phyloP scores from a whole-genome alignment of 2,329 filamentous ascomycete species.

The Nannizzia gypsea region DNA sequence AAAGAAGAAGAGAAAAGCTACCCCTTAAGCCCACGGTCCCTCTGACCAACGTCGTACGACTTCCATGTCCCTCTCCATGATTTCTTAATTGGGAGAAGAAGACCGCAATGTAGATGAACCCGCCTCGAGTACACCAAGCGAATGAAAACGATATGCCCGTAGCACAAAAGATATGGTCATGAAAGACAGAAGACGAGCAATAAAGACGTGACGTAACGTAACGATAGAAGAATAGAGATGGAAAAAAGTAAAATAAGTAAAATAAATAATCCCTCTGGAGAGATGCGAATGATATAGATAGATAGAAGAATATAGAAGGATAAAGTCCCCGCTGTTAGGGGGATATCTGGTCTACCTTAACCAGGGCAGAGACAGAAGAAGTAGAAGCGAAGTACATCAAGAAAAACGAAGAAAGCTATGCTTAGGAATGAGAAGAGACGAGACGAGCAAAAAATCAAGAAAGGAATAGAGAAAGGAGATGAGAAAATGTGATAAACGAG shows the following conservation, averaged over 20 bases:
- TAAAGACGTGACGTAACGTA: too few species aligned
- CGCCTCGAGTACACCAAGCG: not conserved
- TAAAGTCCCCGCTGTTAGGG: not conserved
- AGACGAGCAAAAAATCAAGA: not conserved
- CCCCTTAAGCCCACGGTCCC: not conserved
- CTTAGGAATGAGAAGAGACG: not conserved
- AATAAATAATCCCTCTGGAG: not conserved
- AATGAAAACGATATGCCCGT: not conserved
- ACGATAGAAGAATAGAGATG: not conserved
- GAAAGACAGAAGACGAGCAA: too few species aligned
- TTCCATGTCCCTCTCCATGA: not conserved
- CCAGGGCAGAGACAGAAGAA: not conserved
- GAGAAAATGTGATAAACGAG: not conserved
- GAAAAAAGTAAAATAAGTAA: not conserved
- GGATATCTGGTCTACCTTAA: not conserved
- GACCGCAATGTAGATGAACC: not conserved
- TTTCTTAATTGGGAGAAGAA: not conserved
- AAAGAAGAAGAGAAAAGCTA: not conserved
- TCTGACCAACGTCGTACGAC: not conserved
- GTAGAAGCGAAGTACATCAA: conserved; percentile 1
- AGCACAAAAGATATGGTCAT: not conserved
- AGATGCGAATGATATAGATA: not conserved
- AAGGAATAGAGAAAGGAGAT: not conserved
- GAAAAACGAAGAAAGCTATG: not conserved
- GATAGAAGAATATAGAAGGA: not conserved